Evolutionary conservation across 2,329 filamentous ascomycete species (phyloP).

Genomic region (Clarireedia monteithiana): DNA sequence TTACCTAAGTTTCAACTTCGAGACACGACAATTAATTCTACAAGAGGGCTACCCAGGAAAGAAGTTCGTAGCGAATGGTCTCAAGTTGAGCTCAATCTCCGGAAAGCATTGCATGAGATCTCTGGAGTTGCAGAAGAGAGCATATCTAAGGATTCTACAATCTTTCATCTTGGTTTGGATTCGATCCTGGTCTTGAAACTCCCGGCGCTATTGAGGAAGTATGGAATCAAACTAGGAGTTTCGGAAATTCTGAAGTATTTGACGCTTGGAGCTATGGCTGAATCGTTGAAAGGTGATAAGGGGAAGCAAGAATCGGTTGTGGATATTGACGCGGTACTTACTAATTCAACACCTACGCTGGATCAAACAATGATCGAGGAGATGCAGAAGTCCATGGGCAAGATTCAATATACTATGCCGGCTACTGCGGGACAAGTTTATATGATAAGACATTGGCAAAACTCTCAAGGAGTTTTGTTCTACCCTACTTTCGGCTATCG

Average conservation of each 20-base stretch:
- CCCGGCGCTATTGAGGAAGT: constrained; percentile 58
- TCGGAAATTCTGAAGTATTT: constrained; percentile 62
- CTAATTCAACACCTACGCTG: constrained; percentile 32
- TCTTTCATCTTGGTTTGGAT: constrained; percentile 83
- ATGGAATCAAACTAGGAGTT: constrained; percentile 55
- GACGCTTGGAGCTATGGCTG: constrained; percentile 58
- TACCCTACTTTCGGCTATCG: constrained; percentile 64
- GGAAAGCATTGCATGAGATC: constrained; percentile 44
- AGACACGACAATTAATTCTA: background rate
- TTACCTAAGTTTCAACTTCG: constrained; percentile 38
- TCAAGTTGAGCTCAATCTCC: constrained; percentile 30
- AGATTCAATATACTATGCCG: constrained; percentile 49
- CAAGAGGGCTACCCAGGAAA: background rate
- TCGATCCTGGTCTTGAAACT: constrained; percentile 90
- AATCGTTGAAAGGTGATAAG: constrained; percentile 19
- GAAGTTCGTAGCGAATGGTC: constrained; percentile 29
- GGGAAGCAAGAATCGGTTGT: constrained; percentile 21
- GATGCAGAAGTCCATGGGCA: constrained; percentile 35
- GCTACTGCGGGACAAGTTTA: constrained; percentile 72
- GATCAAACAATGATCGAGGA: constrained; percentile 30
- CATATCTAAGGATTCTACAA: constrained; percentile 53
- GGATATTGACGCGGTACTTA: constrained; percentile 35
- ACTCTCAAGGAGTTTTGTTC: constrained; percentile 58
- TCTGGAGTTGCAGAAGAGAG: constrained; percentile 50
- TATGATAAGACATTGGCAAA: constrained; percentile 72